These are phyloP conservation scores for Fusarium equiseti DNA, from an alignment of 2,329 filamentous ascomycete species.

Conservation along the genomic window DNA sequence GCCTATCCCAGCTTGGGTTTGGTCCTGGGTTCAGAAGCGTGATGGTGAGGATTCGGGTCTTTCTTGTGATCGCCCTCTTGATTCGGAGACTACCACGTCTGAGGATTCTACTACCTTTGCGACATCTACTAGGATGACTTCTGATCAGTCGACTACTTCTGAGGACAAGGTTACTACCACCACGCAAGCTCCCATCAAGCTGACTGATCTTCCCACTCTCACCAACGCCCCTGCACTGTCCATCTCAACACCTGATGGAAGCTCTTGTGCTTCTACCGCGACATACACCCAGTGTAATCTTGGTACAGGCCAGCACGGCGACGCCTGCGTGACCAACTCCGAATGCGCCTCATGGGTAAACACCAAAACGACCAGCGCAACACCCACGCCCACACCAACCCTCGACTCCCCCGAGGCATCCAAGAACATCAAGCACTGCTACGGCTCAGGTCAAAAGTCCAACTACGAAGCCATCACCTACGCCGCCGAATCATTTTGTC, in stretches of 20 bases:
- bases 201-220: conserved; percentile 6
- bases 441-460: conserved; percentile 19
- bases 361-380: conserved; percentile 9
- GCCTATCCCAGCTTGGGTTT: neutral
- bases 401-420: neutral
- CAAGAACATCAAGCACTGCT: conserved; percentile 27
- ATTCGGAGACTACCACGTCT: neutral
- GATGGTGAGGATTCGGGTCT: neutral
- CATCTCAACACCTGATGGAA: conserved; percentile 3
- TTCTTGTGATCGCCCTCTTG: neutral
- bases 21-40: neutral
- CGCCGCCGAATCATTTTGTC: conserved; percentile 33
- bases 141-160: too few relatives aligned
- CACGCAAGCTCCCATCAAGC: neutral
- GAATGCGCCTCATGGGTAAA: conserved; percentile 17
- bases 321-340: neutral
- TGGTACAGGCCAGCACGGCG: neutral
- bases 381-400: neutral
- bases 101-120: conserved; percentile 2
- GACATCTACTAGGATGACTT: neutral
- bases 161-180: neutral
- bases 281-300: neutral
- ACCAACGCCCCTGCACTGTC: neutral
- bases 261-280: conserved; percentile 6
- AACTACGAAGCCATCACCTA: conserved; percentile 5